Base-by-base conservation (phyloP, 306 rosid species). In the Casuarina glauca region DNA sequence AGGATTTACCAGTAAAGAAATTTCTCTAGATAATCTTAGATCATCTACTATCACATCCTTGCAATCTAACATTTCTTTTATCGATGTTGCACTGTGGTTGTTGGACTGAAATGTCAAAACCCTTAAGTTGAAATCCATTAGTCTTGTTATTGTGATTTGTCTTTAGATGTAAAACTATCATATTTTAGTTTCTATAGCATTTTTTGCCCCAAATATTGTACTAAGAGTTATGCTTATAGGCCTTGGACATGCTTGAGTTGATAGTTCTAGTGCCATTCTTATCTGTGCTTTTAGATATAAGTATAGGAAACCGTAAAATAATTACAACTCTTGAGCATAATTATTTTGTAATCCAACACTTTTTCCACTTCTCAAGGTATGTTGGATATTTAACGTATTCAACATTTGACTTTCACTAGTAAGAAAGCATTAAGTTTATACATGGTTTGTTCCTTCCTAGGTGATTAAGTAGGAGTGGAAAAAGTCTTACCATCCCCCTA, bases 311-410 rank as follows among this genome's bases (percentile, higher is more conserved):
- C 43, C 87, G 88, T 46, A 58, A 6, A 66, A 81, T 89, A 53
- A 74, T 79, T 79, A 87, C 83, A 72, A 89, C 90, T 68, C 72
- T 90, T 78, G 98, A 97, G 82, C 98, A 93, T 71, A 91, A 96
- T 75, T 26, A 26, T 26, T 26, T 26, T 26, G 32, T 26, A 26
- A 26, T 26, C 32, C 1, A 26, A 26, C 32, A 26, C 1, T 26
- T 26, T 0, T 26, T 26, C 32, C 32, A 26, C 32, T 26, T 26
- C 1, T 26, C 89, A 93, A 93, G 98, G 98, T 87, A 53, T 52
- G 77, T 52, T 78, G 64, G 43, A 74, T 60, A 35, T 80, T 77
- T 45, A 63, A 20, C 50, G 1, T 68, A 17, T 49, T 73, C 32
- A 20, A 39, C 62, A 17, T 20, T 6, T 38, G 58, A 58, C 5